phyloP scores from a whole-genome alignment of 768 basidiomycete species.

The Chalciporus piperatus region DNA sequence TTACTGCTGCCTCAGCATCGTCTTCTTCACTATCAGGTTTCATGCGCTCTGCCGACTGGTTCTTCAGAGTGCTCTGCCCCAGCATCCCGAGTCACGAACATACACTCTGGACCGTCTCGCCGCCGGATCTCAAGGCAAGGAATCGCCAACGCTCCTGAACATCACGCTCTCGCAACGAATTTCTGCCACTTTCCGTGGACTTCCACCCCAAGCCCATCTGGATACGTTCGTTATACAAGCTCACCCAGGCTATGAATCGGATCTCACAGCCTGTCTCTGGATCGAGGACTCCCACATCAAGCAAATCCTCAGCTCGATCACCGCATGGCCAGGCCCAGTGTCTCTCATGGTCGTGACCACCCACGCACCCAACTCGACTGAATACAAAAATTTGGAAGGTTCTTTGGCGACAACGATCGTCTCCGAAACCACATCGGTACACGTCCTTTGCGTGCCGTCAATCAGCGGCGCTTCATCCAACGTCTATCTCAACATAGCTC shows the following conservation, averaged over 20 bases:
- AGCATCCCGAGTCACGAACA: neutral
- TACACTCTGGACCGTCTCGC: neutral
- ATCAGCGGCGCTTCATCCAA: slow-evolving; percentile 44
- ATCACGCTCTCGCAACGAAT: slow-evolving; percentile 33
- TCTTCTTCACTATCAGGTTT: slow-evolving; percentile 36
- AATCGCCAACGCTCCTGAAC: slow-evolving; percentile 24
- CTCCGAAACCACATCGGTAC: slow-evolving; percentile 37
- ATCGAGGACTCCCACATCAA: slow-evolving; percentile 35
- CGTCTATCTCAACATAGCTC: slow-evolving; percentile 58
- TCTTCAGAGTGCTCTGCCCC: neutral
- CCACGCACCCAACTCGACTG: slow-evolving; percentile 26
- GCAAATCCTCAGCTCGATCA: slow-evolving; percentile 34
- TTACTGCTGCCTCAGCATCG: slow-evolving; percentile 43
- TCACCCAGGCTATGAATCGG: neutral
- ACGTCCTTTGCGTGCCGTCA: slow-evolving; percentile 45
- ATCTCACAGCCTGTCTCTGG: slow-evolving; percentile 53
- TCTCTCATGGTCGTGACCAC: slow-evolving; percentile 48
- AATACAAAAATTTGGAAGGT: slow-evolving; percentile 19
- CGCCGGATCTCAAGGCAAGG: neutral
- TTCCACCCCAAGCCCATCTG: slow-evolving; percentile 26
- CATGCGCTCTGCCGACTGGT: slow-evolving; percentile 5
- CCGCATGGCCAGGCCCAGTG: slow-evolving; percentile 47
- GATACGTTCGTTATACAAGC: slow-evolving; percentile 37
- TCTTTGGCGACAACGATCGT: slow-evolving; percentile 5
- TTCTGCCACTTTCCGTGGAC: slow-evolving; percentile 35